Evolutionary conservation across 2,329 filamentous ascomycete genomes (phyloP).

Genomic region (Pseudonectria foliicola): DNA sequence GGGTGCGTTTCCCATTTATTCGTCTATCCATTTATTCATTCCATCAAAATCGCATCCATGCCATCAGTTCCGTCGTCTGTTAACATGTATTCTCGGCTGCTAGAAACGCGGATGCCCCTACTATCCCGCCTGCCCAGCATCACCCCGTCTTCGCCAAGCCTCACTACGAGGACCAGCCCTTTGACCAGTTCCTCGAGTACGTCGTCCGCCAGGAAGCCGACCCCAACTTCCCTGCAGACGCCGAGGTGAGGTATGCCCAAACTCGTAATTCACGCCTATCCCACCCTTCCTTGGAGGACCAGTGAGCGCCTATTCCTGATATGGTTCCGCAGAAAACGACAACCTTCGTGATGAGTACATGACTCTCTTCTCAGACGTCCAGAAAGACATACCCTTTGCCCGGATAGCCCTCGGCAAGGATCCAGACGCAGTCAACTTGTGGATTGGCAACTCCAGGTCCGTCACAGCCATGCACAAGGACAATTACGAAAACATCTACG

Average conservation of each 20-base stretch:
- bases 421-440: slow-evolving; percentile 75
- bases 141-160: slow-evolving; percentile 61
- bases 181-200: slow-evolving; percentile 54
- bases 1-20: slow-evolving; percentile 43
- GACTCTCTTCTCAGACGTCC: slow-evolving; percentile 55
- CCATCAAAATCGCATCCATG: too few species aligned
- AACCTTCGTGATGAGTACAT: slow-evolving; percentile 70
- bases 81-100: too few species aligned
- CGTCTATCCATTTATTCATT: not conserved
- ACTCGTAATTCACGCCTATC: too few species aligned
- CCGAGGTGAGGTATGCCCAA: slow-evolving; percentile 64
- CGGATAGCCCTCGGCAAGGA: slow-evolving; percentile 58
- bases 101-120: slow-evolving; percentile 33
- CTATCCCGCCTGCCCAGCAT: slow-evolving; percentile 16
- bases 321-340: slow-evolving; percentile 56
- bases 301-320: too few species aligned
- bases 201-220: slow-evolving; percentile 51
- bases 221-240: slow-evolving; percentile 18
- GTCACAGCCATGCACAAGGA: slow-evolving; percentile 72
- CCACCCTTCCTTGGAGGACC: too few species aligned
- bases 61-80: too few species aligned
- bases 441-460: slow-evolving; percentile 68
- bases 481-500: slow-evolving; percentile 80
- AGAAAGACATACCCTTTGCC: slow-evolving; percentile 61
- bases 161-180: slow-evolving; percentile 57